A percentile compares a stretch with the other conserved stretches of the same genome.
phyloP scores from a whole-genome alignment of 2,329 filamentous ascomycete species.

The Saccharata proteae region DNA sequence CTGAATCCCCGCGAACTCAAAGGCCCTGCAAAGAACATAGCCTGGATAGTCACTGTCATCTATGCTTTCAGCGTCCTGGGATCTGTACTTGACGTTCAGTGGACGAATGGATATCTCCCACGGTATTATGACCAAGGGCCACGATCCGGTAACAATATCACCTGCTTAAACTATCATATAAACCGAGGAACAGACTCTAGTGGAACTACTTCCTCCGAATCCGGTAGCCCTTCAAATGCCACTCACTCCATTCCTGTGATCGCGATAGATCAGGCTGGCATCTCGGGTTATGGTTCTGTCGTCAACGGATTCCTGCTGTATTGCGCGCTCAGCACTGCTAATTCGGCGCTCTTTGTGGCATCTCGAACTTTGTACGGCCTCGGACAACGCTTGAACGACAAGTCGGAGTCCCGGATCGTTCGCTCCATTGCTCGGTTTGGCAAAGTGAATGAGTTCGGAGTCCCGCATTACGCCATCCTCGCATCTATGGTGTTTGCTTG shows the following conservation, averaged over 20 bases:
- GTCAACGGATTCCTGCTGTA: conserved; percentile 20
- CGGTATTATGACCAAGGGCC: conserved; percentile 6
- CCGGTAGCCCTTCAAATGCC: not conserved
- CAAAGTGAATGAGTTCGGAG: conserved; percentile 1
- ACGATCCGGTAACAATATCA: too few relatives aligned
- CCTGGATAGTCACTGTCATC: conserved; percentile 14
- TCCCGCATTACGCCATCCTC: conserved; percentile 5
- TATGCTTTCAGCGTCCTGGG: conserved; percentile 17
- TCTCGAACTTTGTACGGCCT: conserved; percentile 23
- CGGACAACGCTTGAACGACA: conserved; percentile 2
- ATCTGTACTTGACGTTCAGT: conserved; percentile 16
- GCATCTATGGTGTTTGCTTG: conserved; percentile 6
- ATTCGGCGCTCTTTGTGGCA: conserved; percentile 24
- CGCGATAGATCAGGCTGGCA: conserved; percentile 4
- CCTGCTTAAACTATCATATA: conserved; percentile 3
- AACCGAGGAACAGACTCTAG: not conserved
- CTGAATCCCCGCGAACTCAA: conserved; percentile 12
- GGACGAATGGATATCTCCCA: conserved; percentile 14
- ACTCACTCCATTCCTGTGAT: conserved; percentile 4
- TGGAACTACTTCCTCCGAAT: not conserved
- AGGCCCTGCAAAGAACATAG: conserved; percentile 19
- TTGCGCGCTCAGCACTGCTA: conserved; percentile 20
- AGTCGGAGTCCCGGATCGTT: not conserved
- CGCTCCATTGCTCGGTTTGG: conserved; percentile 1
- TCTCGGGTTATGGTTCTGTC: conserved; percentile 11